These are phyloP conservation scores for Talaromyces sp. DNA, from an alignment of 2,329 filamentous ascomycete species.

Conservation along the genomic window DNA sequence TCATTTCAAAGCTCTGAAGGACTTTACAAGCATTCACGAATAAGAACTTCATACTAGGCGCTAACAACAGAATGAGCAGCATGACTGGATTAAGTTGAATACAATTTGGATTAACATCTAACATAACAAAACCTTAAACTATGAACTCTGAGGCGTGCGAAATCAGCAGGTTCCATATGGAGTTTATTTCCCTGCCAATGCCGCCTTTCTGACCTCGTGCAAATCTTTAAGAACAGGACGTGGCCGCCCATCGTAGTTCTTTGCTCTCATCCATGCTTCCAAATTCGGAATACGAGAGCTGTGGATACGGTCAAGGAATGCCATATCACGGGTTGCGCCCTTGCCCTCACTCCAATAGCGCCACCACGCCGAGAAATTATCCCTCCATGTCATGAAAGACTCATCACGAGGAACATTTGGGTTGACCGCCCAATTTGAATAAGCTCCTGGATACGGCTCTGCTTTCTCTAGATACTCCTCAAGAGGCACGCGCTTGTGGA, in stretches of 20 bases:
- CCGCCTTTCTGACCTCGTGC: constrained; percentile 1
- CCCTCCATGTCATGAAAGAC: constrained; percentile 16
- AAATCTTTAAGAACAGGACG: constrained; percentile 12
- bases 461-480: constrained; percentile 13
- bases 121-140: not conserved
- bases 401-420: constrained; percentile 10
- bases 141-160: too few relatives aligned
- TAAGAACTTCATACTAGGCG: too few relatives aligned
- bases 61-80: not conserved
- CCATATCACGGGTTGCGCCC: constrained; percentile 15
- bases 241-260: constrained; percentile 12
- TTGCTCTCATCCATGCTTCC: constrained; percentile 15
- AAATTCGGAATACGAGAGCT: constrained; percentile 7
- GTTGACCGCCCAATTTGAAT: constrained; percentile 10
- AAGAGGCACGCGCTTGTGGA: constrained; percentile 10
- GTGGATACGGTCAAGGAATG: constrained; percentile 9
- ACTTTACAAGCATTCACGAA: too few relatives aligned
- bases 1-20: too few relatives aligned
- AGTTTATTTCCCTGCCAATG: not conserved
- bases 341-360: constrained; percentile 16
- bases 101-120: not conserved
- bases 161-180: not conserved
- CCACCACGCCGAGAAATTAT: constrained; percentile 18
- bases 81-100: not conserved
- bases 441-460: constrained; percentile 13